Conservation (phyloP, 2,329 filamentous ascomycete genomes). For the Trichoderma koningii region DNA sequence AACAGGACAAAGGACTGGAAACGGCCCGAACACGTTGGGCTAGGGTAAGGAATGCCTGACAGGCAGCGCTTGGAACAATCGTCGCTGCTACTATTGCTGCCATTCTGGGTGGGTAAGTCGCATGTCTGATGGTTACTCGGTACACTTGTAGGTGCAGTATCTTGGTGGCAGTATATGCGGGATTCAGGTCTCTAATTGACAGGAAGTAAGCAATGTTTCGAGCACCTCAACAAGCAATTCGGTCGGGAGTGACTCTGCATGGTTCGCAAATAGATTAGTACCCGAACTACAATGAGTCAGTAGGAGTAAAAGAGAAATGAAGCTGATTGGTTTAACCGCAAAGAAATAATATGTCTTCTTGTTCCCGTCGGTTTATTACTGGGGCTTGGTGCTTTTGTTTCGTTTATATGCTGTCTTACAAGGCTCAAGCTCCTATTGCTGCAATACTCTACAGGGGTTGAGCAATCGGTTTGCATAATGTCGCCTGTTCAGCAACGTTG, state of each 20-base stretch:
- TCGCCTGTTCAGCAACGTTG: too few species aligned
- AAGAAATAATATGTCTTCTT: neutral
- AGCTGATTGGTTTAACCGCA: neutral
- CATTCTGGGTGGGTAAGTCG: neutral
- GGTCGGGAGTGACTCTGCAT: neutral
- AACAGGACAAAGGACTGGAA: neutral
- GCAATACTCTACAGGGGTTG: neutral
- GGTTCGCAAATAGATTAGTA: neutral
- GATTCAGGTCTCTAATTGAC: neutral
- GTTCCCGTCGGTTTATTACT: conserved; percentile 11
- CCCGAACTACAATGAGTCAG: neutral
- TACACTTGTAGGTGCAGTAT: neutral
- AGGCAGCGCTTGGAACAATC: neutral
- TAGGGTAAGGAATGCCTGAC: conserved; percentile 6
- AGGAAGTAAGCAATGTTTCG: neutral
- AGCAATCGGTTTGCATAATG: too few species aligned
- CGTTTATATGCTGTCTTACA: neutral
- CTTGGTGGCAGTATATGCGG: neutral
- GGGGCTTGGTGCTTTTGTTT: neutral
- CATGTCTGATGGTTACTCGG: neutral
- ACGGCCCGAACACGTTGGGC: conserved; percentile 14
- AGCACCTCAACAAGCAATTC: neutral
- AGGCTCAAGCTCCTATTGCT: neutral
- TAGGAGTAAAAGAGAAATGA: neutral
- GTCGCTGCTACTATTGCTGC: neutral